A percentile compares a stretch with the other conserved stretches of the same genome.
These are phyloP conservation scores for Balamuthia mandrillaris DNA, from an alignment of 208 protist species.

Conservation along the genomic window DNA sequence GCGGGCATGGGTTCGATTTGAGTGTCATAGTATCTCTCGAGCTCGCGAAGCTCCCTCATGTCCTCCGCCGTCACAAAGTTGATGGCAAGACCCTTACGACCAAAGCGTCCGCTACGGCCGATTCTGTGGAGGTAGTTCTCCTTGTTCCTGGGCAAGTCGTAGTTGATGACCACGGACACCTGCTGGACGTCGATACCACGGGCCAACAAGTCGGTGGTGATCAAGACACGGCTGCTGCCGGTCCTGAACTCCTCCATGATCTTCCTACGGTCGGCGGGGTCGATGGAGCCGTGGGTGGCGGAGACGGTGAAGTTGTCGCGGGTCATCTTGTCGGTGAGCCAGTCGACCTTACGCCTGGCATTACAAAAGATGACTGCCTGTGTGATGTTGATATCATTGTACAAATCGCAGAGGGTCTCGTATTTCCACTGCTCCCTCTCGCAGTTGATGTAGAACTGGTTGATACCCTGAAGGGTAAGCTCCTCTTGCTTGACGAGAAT, in stretches of 20 bases:
- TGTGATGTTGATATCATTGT: conserved; percentile 89
- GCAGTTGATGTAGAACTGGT: conserved; percentile 96
- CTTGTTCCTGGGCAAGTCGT: conserved; percentile 88
- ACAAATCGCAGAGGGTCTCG: conserved; percentile 95
- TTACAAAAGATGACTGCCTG: conserved; percentile 99
- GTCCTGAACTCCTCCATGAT: conserved; percentile 96
- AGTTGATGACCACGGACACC: conserved; percentile 96
- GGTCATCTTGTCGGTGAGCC: conserved; percentile 81
- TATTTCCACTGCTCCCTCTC: conserved; percentile 97
- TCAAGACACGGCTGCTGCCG: conserved; percentile 90
- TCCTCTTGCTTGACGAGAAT: conserved; percentile 97
- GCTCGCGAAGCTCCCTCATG: conserved; percentile 84
- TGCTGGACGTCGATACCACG: conserved; percentile 94
- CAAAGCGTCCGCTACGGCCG: conserved; percentile 85
- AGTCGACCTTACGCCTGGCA: conserved; percentile 91
- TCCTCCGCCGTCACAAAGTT: conserved; percentile 93
- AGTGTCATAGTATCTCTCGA: conserved; percentile 96
- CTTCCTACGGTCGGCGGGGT: conserved; percentile 90
- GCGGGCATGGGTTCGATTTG: conserved; percentile 98
- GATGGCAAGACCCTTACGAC: conserved; percentile 96
- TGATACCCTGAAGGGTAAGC: conserved; percentile 79
- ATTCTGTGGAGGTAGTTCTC: conserved; percentile 78
- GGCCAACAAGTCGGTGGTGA: conserved; percentile 98
- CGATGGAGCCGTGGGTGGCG: conserved; percentile 92
- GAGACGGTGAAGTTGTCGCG: conserved; percentile 87